These are phyloP conservation scores for Penicillium desertorum DNA, from an alignment of 495 filamentous ascomycete species.

Conservation along the genomic window DNA sequence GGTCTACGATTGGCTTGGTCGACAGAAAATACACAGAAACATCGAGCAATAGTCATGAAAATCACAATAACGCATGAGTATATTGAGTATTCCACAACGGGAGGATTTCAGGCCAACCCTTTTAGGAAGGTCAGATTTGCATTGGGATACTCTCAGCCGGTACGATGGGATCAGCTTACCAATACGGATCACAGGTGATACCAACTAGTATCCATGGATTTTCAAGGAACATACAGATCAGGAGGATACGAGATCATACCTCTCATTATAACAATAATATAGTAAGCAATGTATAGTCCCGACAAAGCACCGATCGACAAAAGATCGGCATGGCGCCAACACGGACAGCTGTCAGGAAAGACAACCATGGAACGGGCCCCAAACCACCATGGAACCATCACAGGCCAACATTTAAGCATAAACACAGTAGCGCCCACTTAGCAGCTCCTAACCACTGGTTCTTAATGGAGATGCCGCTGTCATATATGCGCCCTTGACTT, in stretches of 20 bases:
- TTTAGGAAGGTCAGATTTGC: conserved; percentile 4
- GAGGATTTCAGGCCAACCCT: neutral
- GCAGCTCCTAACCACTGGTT: conserved; percentile 13
- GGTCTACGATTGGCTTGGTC: neutral
- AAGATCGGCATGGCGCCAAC: conserved; percentile 9
- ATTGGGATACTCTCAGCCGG: neutral
- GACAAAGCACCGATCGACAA: conserved; percentile 11
- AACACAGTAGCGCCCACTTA: conserved; percentile 9
- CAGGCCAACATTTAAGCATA: conserved; percentile 15
- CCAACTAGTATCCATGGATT: neutral
- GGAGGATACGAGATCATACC: neutral
- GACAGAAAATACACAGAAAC: neutral
- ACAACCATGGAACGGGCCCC: conserved; percentile 17
- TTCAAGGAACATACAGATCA: neutral
- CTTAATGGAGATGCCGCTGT: conserved; percentile 25
- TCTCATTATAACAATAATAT: neutral
- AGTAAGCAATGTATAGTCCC: neutral
- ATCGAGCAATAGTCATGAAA: neutral
- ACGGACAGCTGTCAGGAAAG: conserved; percentile 16
- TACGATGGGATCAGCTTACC: neutral
- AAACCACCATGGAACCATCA: conserved; percentile 12
- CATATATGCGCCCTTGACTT: conserved; percentile 10
- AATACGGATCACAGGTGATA: neutral
- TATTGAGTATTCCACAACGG: neutral
- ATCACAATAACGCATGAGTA: neutral